Percentiles rank a stretch among this genome's conserved stretches.
Evolutionary conservation across 768 basidiomycete genomes (phyloP).

Genomic region (Rhodotorula babjevae): DNA sequence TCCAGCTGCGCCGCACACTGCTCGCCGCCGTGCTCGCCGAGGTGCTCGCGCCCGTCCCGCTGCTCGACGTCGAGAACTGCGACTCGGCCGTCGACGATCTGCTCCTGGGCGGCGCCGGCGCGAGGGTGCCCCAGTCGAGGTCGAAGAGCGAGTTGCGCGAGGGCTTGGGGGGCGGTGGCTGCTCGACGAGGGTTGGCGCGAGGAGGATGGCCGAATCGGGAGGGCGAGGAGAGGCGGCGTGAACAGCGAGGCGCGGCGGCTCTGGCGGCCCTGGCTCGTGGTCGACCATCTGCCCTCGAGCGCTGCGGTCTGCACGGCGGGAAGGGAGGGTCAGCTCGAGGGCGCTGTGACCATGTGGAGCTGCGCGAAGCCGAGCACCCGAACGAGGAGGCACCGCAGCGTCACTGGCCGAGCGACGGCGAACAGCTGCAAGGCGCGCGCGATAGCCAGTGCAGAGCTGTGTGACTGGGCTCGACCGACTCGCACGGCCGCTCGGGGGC

Average conservation of each 20-base stretch:
- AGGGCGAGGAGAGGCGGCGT: not conserved
- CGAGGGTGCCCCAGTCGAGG: constrained; percentile 16
- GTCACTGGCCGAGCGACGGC: too few species aligned
- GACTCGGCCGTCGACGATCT: constrained; percentile 20
- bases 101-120: not conserved
- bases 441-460: too few species aligned
- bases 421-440: too few species aligned
- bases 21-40: not conserved
- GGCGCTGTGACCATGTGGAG: too few species aligned
- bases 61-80: not conserved
- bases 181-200: not conserved
- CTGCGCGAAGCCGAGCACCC: too few species aligned
- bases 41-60: too few species aligned
- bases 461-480: rapidly evolving
- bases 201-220: not conserved
- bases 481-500: too few species aligned
- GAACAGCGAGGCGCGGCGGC: constrained; percentile 16
- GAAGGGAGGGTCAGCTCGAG: too few species aligned
- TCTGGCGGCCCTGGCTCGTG: not conserved
- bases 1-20: constrained; percentile 5
- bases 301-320: too few species aligned
- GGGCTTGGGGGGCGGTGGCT: not conserved
- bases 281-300: too few species aligned
- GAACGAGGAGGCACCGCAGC: too few species aligned
- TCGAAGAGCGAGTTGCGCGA: constrained; percentile 25